Evolutionary conservation across 1,284 basidiomycete species (phyloP).

Genomic region (Volvariella surrecta): DNA sequence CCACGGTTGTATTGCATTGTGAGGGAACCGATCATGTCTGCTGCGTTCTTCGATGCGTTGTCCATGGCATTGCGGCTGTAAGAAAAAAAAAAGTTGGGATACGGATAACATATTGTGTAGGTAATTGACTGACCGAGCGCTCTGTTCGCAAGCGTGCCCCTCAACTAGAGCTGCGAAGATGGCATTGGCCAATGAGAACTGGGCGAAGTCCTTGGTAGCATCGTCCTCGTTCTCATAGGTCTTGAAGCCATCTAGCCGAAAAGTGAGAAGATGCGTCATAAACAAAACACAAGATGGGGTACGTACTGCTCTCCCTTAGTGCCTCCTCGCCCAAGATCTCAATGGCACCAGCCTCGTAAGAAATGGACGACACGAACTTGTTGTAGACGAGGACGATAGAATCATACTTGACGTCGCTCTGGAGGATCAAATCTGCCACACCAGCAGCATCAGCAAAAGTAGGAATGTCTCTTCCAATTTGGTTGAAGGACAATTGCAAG

Average conservation of each 20-base stretch:
- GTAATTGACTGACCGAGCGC: conserved; percentile 53
- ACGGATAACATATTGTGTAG: background rate
- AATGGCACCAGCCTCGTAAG: conserved; percentile 77
- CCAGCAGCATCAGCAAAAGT: conserved; percentile 94
- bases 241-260: conserved; percentile 66
- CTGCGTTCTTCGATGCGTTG: conserved; percentile 98
- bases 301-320: conserved; percentile 71
- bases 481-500: conserved; percentile 89
- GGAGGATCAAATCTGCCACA: conserved; percentile 90
- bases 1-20: conserved; percentile 98
- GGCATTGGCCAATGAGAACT: conserved; percentile 96
- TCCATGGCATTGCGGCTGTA: conserved; percentile 95
- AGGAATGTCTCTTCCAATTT: conserved; percentile 95
- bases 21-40: conserved; percentile 81
- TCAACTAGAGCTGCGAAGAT: conserved; percentile 94
- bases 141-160: conserved; percentile 93
- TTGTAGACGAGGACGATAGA: conserved; percentile 89
- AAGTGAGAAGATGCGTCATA: background rate
- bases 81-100: too few species aligned
- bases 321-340: conserved; percentile 79
- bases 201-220: conserved; percentile 87
- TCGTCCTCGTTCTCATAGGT: conserved; percentile 97
- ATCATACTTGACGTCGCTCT: conserved; percentile 84
- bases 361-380: conserved; percentile 90
- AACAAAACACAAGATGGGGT: background rate